Evolutionary conservation across 106 monocot genomes (phyloP).

Genomic region (Dioscorea alata): DNA sequence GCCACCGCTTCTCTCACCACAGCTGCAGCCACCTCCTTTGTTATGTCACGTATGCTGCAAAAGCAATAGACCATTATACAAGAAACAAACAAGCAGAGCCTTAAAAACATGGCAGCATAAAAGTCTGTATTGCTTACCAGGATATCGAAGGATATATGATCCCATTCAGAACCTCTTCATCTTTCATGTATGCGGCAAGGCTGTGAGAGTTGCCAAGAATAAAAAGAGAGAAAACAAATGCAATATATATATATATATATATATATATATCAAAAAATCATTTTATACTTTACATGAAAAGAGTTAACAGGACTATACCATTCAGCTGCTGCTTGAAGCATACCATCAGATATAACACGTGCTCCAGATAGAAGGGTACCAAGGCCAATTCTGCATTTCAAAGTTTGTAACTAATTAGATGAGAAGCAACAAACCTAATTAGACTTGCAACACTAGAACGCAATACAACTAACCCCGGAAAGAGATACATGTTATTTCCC

Average conservation of each 20-base stretch:
- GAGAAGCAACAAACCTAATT: neutral
- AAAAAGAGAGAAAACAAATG: conserved; percentile 7
- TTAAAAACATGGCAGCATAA: neutral
- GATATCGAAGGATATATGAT: conserved; percentile 94
- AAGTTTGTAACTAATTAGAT: neutral
- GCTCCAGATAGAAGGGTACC: conserved; percentile 96
- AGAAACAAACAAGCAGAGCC: neutral
- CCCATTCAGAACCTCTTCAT: conserved; percentile 81
- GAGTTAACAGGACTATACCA: conserved; percentile 35
- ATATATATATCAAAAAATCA: neutral
- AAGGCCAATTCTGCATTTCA: conserved; percentile 69
- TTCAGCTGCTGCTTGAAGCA: conserved; percentile 98
- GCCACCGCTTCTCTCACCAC: conserved; percentile 79
- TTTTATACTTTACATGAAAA: neutral
- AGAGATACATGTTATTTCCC: conserved; percentile 98
- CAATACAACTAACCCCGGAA: conserved; percentile 70
- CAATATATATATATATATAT: neutral
- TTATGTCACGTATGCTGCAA: conserved; percentile 86
- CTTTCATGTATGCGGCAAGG: conserved; percentile 93
- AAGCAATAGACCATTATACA: neutral
- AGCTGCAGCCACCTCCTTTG: conserved; percentile 91
- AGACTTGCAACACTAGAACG: neutral
- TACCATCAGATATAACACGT: conserved; percentile 85
- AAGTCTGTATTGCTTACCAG: conserved; percentile 34
- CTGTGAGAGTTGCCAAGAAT: conserved; percentile 22